Percentiles rank a stretch among this genome's conserved stretches.
phyloP scores from a whole-genome alignment of 768 basidiomycete species.

The Leccinum subtestaceum region DNA sequence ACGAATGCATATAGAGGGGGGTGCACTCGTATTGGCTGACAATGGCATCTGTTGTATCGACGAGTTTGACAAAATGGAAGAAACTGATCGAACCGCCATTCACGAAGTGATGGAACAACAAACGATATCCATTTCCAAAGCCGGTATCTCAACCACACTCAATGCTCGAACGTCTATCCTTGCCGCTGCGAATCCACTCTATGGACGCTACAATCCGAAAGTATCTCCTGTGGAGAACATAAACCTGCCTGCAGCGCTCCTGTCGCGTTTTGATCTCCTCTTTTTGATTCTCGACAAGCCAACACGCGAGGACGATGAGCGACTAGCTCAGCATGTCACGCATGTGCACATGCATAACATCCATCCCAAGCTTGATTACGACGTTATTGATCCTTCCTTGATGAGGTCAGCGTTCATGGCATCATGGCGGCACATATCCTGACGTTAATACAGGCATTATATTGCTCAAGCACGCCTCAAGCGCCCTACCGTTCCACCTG shows the following conservation, averaged over 20 bases:
- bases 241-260: slow-evolving; percentile 93
- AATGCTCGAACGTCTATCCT: slow-evolving; percentile 97
- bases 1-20: slow-evolving; percentile 69
- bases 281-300: slow-evolving; percentile 98
- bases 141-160: slow-evolving; percentile 96
- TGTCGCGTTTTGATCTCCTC: slow-evolving; percentile 94
- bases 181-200: slow-evolving; percentile 96
- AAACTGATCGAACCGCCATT: slow-evolving; percentile 94
- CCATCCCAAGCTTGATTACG: slow-evolving; percentile 82
- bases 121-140: slow-evolving; percentile 99
- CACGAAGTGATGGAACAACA: slow-evolving; percentile 99
- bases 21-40: slow-evolving; percentile 97
- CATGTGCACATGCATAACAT: slow-evolving; percentile 95
- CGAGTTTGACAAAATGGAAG: slow-evolving; percentile 99
- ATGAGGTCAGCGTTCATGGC: slow-evolving; percentile 63
- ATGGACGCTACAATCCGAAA: slow-evolving; percentile 97
- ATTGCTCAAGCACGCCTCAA: slow-evolving; percentile 87
- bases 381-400: slow-evolving; percentile 79
- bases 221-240: slow-evolving; percentile 98
- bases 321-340: slow-evolving; percentile 95
- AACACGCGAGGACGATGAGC: slow-evolving; percentile 90
- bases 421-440: not conserved
- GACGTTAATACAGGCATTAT: slow-evolving; percentile 65
- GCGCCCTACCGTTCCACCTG: slow-evolving; percentile 85
- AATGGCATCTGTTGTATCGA: slow-evolving; percentile 99